A percentile compares a stretch with the other conserved stretches of the same genome.
Evolutionary conservation across 2,329 filamentous ascomycete genomes (phyloP).

Genomic region (Aspergillus jensenii): DNA sequence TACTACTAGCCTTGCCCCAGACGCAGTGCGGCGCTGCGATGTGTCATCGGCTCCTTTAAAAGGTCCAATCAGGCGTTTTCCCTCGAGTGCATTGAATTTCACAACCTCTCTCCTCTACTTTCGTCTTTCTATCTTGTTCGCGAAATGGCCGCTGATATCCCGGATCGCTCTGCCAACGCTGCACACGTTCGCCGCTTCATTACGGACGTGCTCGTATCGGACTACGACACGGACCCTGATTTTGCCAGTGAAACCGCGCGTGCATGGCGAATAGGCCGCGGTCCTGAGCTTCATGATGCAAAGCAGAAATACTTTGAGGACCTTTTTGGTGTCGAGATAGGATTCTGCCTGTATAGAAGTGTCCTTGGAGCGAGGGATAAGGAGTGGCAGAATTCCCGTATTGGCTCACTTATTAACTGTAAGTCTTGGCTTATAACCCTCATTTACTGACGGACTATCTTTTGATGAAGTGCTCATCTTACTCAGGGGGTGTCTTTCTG

Average conservation of each 20-base stretch:
- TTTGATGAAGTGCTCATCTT: no score
- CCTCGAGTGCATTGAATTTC: no score
- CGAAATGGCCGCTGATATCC: background rate
- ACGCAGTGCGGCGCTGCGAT: no score
- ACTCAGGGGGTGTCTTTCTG: no score
- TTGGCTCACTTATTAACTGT: background rate
- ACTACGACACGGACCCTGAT: background rate
- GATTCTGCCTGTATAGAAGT: background rate
- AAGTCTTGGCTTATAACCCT: no score
- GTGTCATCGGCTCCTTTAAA: no score
- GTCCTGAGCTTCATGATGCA: conserved; percentile 1
- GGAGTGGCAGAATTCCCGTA: background rate
- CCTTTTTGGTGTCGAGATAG: conserved; percentile 1
- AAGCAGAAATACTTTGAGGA: background rate
- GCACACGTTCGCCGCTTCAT: conserved; percentile 1
- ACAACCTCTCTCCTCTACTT: no score
- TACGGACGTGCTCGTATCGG: background rate
- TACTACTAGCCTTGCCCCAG: no score
- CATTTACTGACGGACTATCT: no score
- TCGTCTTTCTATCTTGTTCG: no score
- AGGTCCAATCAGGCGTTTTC: no score
- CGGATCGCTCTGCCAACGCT: background rate
- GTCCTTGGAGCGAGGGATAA: background rate
- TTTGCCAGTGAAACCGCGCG: background rate
- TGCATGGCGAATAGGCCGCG: background rate